Percentiles rank a stretch among this genome's conserved stretches.
Evolutionary conservation across 148 eudicot genomes (phyloP).

Genomic region (Chenopodium album): DNA sequence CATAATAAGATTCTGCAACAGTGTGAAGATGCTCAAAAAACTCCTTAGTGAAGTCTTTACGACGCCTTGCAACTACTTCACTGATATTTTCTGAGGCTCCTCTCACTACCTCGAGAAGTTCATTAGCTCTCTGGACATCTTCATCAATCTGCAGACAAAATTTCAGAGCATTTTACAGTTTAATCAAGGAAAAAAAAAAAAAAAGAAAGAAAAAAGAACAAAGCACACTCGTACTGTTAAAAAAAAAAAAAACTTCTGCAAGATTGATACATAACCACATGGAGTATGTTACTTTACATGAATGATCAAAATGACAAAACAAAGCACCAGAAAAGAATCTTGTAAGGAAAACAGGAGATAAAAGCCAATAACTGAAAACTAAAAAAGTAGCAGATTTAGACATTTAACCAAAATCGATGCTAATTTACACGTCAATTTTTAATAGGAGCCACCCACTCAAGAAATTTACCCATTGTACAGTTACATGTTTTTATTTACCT

Average conservation of each 20-base stretch:
- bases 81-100: constrained; percentile 55
- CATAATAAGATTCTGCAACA: constrained; percentile 78
- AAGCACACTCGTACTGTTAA: not conserved
- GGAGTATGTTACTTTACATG: not conserved
- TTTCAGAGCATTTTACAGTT: not conserved
- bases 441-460: not conserved
- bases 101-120: constrained; percentile 62
- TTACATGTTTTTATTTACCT: constrained; percentile 44
- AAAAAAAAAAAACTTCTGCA: not conserved
- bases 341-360: not conserved
- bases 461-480: not conserved
- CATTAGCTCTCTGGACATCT: constrained; percentile 80
- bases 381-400: not conserved
- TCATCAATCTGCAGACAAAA: constrained; percentile 64
- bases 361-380: not conserved
- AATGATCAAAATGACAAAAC: not conserved
- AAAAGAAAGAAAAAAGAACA: not conserved
- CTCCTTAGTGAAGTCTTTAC: constrained; percentile 92
- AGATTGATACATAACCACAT: not conserved
- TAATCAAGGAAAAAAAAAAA: not conserved
- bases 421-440: not conserved
- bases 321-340: not conserved
- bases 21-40: constrained; percentile 76
- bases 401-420: not conserved
- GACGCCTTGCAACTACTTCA: constrained; percentile 78